Percentiles rank a stretch among this genome's conserved stretches.
These are phyloP conservation scores for Rhizophagus clarus DNA, from an alignment of 192 early-diverging fungal genomes.

Conservation along the genomic window DNA sequence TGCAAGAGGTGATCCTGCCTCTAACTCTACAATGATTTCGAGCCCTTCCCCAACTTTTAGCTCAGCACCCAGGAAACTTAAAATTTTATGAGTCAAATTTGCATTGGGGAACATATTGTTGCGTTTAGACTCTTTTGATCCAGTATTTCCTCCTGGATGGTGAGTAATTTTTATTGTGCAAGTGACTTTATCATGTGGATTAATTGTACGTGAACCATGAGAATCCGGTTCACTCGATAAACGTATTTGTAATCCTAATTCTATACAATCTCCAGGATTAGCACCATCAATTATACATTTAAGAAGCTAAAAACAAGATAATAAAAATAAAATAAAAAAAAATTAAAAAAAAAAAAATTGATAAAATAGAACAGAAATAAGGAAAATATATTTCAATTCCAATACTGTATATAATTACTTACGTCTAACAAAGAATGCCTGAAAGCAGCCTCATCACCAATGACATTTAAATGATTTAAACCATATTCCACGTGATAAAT, in stretches of 20 bases:
- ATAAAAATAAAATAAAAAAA: neutral
- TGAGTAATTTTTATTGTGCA: constrained; percentile 46
- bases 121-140: constrained; percentile 7
- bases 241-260: constrained; percentile 47
- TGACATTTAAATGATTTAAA: constrained; percentile 51
- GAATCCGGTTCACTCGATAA: neutral
- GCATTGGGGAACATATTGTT: constrained; percentile 37
- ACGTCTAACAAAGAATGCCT: constrained; percentile 56
- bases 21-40: constrained; percentile 40
- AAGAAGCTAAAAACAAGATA: constrained; percentile 44
- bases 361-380: no score
- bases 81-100: constrained; percentile 40
- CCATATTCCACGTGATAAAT: constrained; percentile 57
- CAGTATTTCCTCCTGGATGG: constrained; percentile 31
- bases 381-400: no score
- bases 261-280: constrained; percentile 51
- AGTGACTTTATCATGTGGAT: constrained; percentile 36
- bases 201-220: constrained; percentile 10
- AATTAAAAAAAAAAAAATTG: constrained; percentile 13
- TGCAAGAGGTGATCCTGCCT: constrained; percentile 32
- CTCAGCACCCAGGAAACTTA: constrained; percentile 42
- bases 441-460: constrained; percentile 56
- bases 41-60: constrained; percentile 36
- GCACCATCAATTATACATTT: constrained; percentile 52
- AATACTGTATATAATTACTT: constrained; percentile 25